Evolutionary conservation across 306 rosid species (phyloP).

Genomic region (Echinosophora koreensis): DNA sequence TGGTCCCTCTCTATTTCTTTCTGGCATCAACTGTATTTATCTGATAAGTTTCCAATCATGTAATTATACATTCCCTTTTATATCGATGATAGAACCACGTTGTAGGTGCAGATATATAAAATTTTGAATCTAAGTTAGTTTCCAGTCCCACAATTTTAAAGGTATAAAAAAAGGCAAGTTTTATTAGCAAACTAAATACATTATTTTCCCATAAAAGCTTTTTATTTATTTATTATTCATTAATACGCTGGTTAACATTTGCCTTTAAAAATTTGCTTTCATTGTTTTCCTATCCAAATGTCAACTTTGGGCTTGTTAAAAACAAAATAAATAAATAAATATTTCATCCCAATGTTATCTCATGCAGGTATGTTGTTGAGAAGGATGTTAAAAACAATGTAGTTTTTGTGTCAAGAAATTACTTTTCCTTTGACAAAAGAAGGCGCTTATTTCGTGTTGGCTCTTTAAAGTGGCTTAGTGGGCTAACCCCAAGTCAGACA

Average conservation of each 20-base stretch:
- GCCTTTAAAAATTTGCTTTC: background rate
- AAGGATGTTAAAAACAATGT: constrained; percentile 87
- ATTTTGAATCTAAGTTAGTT: constrained; percentile 16
- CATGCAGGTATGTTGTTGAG: constrained; percentile 90
- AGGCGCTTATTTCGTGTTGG: constrained; percentile 86
- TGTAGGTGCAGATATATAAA: constrained; percentile 28
- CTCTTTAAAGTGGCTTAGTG: constrained; percentile 86
- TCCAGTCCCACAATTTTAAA: background rate
- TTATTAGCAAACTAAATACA: no score
- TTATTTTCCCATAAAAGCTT: no score
- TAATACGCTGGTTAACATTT: no score
- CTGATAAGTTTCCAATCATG: constrained; percentile 34
- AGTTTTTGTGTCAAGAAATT: constrained; percentile 91
- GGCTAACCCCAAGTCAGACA: constrained; percentile 62
- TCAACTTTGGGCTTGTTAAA: constrained; percentile 6
- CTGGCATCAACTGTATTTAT: constrained; percentile 17
- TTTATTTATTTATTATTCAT: no score
- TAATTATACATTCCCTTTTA: constrained; percentile 18
- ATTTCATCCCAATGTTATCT: constrained; percentile 22
- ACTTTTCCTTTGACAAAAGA: constrained; percentile 88
- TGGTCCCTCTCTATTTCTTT: constrained; percentile 47
- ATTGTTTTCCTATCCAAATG: constrained; percentile 5
- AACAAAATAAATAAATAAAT: background rate
- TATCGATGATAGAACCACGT: constrained; percentile 13
- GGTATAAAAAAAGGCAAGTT: no score